These are phyloP conservation scores for Arthrinium phaeospermum DNA, from an alignment of 2,329 filamentous ascomycete species.

Conservation along the genomic window DNA sequence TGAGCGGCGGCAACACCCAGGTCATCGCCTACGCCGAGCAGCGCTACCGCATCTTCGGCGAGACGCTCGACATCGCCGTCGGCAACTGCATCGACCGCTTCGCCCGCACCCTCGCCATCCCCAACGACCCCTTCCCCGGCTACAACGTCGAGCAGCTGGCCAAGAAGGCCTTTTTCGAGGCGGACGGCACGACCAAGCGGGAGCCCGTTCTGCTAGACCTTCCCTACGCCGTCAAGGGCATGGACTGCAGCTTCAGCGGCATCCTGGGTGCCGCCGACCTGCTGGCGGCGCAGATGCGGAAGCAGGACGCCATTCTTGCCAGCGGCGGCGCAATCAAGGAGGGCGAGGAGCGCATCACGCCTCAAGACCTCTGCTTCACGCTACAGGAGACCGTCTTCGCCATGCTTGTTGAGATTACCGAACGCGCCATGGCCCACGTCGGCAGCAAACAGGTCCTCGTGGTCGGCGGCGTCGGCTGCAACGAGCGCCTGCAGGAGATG, in stretches of 20 bases:
- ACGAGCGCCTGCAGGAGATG: constrained; percentile 94
- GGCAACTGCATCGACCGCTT: constrained; percentile 98
- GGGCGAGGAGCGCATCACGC: constrained; percentile 67
- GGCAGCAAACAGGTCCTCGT: constrained; percentile 89
- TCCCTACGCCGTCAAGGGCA: constrained; percentile 96
- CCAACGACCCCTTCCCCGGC: constrained; percentile 94
- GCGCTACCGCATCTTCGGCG: constrained; percentile 96
- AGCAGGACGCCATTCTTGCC: constrained; percentile 43
- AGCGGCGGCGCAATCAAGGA: constrained; percentile 40
- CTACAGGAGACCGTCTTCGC: constrained; percentile 95
- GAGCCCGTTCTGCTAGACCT: constrained; percentile 76
- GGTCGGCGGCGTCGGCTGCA: constrained; percentile 94
- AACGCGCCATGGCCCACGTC: constrained; percentile 97
- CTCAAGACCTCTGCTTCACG: constrained; percentile 88
- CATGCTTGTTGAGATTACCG: constrained; percentile 98
- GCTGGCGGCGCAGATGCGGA: constrained; percentile 71
- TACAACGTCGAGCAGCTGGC: constrained; percentile 98
- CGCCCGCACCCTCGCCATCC: constrained; percentile 86
- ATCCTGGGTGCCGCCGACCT: constrained; percentile 85
- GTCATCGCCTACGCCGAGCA: constrained; percentile 96
- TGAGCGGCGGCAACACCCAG: constrained; percentile 95
- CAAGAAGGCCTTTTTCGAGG: constrained; percentile 58
- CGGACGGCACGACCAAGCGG: constrained; percentile 32
- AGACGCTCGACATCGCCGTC: constrained; percentile 96
- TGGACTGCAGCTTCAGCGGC: constrained; percentile 97